Evolutionary conservation across 768 basidiomycete genomes (phyloP), one percentile per base, ranked within the genome.

Genomic region (Suillus lakei): DNA sequence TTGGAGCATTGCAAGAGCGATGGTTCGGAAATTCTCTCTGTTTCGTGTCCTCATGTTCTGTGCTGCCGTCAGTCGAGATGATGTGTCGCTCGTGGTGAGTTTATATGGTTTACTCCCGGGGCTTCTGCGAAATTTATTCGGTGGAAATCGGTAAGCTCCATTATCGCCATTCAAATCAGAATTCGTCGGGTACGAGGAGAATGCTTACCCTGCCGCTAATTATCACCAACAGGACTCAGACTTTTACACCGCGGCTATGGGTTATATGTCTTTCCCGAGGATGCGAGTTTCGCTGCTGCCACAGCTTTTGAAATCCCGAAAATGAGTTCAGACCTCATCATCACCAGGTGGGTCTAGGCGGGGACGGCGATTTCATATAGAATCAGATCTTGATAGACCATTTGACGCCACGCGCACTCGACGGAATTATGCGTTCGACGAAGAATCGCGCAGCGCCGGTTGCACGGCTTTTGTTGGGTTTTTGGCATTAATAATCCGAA

Each of bases 151-250:
- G n/a, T 36, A 23, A 23, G n/a, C 34, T 56, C n/a, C 55, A 56
- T 38, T 55, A 36, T 18, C 16, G 18, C 18, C 56, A 58, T 58
- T 58, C 38, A 28, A 26, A 39, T 26, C 23, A 28, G 56, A 58
- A 38, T 58, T 38, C 38, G 5, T 58, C 38, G 18, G 38, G 38
- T 32, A 5, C 51, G n/a, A 58, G 56, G 56, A 58, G 38, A 58
- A 58, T 28, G 28, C 58, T 59, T 30, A 59, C 58, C 58, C 58
- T 59, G 58, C 28, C 39, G 26, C 38, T 59, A 43, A 41, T 59
- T 41, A 41, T 58, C 56, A 28, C 26, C 18, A 59, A 9, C 38
- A 59, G 18, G 21, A n/a, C 9, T 53, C 21, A 26, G 36, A 26
- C 36, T 15, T 18, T 55, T 39, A 18, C 38, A 39, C 56, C 56